A percentile compares a stretch with the other conserved stretches of the same genome.
Conservation (phyloP, 73 alveolate genomes). For the Symbiodinium pilosum region DNA sequence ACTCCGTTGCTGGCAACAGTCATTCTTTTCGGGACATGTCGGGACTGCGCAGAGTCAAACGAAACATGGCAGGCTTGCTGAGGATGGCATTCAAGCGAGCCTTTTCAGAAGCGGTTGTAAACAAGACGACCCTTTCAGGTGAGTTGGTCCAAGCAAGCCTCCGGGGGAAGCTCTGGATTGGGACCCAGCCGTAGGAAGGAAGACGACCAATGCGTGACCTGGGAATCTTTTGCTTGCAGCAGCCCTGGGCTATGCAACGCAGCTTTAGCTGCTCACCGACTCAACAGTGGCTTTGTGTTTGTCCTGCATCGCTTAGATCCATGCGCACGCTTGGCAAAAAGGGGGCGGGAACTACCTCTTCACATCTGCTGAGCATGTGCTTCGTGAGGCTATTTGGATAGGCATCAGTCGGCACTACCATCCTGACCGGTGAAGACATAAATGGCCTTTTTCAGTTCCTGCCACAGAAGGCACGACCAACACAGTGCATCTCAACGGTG, state of each 20-base stretch:
- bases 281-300: conserved; percentile 76
- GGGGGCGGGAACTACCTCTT: too few species aligned
- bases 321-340: too few species aligned
- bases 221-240: neutral
- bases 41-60: neutral
- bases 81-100: conserved; percentile 76
- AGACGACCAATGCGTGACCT: conserved; percentile 88
- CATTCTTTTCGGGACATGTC: too few species aligned
- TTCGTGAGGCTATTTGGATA: too few species aligned
- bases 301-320: too few species aligned
- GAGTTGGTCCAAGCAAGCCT: neutral
- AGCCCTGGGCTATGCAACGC: neutral
- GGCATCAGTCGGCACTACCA: too few species aligned
- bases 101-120: neutral
- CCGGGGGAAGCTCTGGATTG: conserved; percentile 87
- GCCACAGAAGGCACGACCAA: too few species aligned
- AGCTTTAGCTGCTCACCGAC: neutral
- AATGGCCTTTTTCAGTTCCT: conserved; percentile 82
- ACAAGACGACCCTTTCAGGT: neutral
- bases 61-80: conserved; percentile 10
- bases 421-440: conserved; percentile 81
- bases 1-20: conserved; percentile 56
- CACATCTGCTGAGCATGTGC: too few species aligned
- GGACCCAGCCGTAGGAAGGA: conserved; percentile 77
- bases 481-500: neutral